Percentiles rank a stretch among this genome's conserved stretches.
Evolutionary conservation across 129 eudicot species (phyloP).

Genomic region (Helichrysum umbraculigerum): DNA sequence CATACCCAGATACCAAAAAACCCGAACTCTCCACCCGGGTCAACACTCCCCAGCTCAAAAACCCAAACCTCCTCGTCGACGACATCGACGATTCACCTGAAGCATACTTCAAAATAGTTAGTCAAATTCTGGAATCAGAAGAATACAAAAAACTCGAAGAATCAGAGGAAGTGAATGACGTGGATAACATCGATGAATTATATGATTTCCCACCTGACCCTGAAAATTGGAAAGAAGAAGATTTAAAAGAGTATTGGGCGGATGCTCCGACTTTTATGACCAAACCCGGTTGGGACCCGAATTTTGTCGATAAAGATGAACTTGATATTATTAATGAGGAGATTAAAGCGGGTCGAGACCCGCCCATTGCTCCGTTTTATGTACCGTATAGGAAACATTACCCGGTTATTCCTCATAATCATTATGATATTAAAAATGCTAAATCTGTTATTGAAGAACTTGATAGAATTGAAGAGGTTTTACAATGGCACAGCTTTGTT

Average conservation of each 20-base stretch:
- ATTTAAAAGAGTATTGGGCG: constrained; percentile 74
- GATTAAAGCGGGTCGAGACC: constrained; percentile 48
- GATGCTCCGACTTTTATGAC: constrained; percentile 49
- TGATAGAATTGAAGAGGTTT: constrained; percentile 89
- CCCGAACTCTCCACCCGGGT: constrained; percentile 5
- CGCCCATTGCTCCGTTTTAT: constrained; percentile 84
- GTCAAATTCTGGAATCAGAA: constrained; percentile 28
- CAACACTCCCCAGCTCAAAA: not conserved
- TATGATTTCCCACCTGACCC: constrained; percentile 69
- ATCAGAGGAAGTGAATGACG: constrained; percentile 26
- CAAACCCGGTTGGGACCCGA: constrained; percentile 82
- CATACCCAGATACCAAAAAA: constrained; percentile 10
- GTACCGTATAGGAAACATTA: constrained; percentile 69
- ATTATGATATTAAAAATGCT: constrained; percentile 47
- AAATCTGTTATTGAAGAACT: constrained; percentile 71
- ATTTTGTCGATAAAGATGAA: constrained; percentile 52
- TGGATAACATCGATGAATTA: constrained; percentile 34
- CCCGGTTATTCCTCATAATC: constrained; percentile 59
- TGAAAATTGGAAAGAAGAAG: constrained; percentile 84
- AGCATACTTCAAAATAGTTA: constrained; percentile 23
- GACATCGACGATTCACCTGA: constrained; percentile 26
- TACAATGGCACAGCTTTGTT: constrained; percentile 81
- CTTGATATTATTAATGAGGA: constrained; percentile 31
- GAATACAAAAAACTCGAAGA: constrained; percentile 36
- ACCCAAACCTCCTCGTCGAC: not conserved